Evolutionary conservation across 116 monocot genomes (phyloP), one percentile per base, ranked within the genome.

Genomic region (Trichopus zeylanicus): DNA sequence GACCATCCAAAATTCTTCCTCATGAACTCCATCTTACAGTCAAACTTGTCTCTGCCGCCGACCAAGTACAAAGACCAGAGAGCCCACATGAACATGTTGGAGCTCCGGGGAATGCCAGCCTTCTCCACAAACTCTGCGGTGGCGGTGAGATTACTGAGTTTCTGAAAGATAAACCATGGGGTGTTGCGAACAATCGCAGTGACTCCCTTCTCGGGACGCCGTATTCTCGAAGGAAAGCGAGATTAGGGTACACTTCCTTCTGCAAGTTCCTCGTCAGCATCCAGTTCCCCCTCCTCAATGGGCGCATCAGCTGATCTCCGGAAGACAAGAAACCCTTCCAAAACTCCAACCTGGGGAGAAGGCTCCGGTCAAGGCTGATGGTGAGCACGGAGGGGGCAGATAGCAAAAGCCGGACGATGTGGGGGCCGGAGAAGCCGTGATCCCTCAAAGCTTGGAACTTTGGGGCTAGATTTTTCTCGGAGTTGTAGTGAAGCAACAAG

Each of bases 401-500:
- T 13, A 13, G 1, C 21, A 57, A 3, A 13, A 67, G 57, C 15
- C 48, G 10, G 6, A 24, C 31, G 18, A 67, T 20, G 5, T 31
- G 31, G 27, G 29, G 6, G 0, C 12, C 46, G 23, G 67, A 67
- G 48, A 67, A 48, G 16, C 67, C 67, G 10, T 48, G 3, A 20
- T 67, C 57, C 23, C 38, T 24, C 24, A 70, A 20, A 29, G 23
- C 27, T 5, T 4, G n/a, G 13, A 70, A 6, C 34, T 33, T 65
- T 55, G 76, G 76, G 0, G 20, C 34, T 7, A 76, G 56, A 54
- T 53, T 65, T 7, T 37, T 70, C 8, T 70, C 66, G 4, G 62
- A 23, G 13, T 59, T 25, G 18, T 3, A 26, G 48, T 28, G 46
- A 34, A 76, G 76, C 55, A 57, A 29, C 4, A 16, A 7, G 1